Base-by-base conservation (phyloP, 768 basidiomycete species). In the Saitozyma sp. region DNA sequence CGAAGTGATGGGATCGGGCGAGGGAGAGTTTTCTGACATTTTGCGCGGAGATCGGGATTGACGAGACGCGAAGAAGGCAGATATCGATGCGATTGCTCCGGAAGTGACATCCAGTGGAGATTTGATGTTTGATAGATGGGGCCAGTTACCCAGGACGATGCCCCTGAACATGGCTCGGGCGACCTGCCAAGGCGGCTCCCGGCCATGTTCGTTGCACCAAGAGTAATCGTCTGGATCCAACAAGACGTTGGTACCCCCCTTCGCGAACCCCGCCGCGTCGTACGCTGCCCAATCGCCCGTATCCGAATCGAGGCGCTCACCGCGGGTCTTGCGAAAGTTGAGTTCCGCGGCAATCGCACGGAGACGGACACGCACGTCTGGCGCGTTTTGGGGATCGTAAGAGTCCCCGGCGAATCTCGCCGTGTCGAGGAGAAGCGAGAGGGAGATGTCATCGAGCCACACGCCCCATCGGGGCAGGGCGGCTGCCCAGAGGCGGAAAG, bases 341-440 rank as follows among this genome's bases (percentile, higher is more conserved):
- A 70, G 59, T 16, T 62, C 65, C n/a, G 63, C 50, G 29, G 61
- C 58, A 50, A 69, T 54, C 11, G 61, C 46, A 13, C 56, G 39
- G 55, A 69, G 40, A 43, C 66, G 38, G 55, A 17, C 55, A 29
- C 29, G 29, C 8, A 41, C 55, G 19, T 17, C 14, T 3, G 11
- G 38, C 11, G 17, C 42, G 14, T 56, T 40, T 29, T 42, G 13
- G 11, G 16, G 11, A 8, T n/a, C 19, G 43, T 16, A 17, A 1
- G 55, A 19, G 16, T 19, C 20, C 7, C 81, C 78, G 5, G 86
- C 85, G 16, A 83, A 79, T 3, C 86, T 81, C 1, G 88, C 86
- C 1, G 86, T 81, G 56, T 86, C 83, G 53, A 91, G 82, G 10
- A 92, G 71, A 57, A 87, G 81, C 50, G 82, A 81, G 56, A 92